Evolutionary conservation across 2,329 filamentous ascomycete species (phyloP).

Genomic region (Talaromyces sp.): DNA sequence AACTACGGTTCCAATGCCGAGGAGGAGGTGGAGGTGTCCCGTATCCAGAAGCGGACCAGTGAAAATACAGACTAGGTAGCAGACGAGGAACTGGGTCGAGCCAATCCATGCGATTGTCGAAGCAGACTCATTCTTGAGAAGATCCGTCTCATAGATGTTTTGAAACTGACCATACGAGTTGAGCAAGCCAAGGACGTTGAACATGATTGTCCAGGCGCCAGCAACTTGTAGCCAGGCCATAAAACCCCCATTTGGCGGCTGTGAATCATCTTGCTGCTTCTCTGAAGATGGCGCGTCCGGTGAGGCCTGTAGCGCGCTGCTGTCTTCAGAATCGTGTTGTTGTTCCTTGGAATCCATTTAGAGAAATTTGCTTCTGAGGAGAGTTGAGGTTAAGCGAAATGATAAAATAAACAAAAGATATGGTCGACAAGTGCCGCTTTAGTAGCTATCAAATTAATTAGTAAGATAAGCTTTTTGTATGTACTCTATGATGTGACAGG

Average conservation of each 20-base stretch:
- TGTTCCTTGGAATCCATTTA: constrained; percentile 2
- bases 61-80: constrained; percentile 5
- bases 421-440: not conserved
- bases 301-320: not conserved
- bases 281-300: not conserved
- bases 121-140: constrained; percentile 37
- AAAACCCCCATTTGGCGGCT: constrained; percentile 5
- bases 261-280: constrained; percentile 1
- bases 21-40: constrained; percentile 3
- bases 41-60: constrained; percentile 8
- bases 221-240: constrained; percentile 9
- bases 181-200: constrained; percentile 9
- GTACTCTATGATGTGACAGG: not conserved
- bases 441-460: not conserved
- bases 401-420: not conserved
- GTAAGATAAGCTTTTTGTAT: not conserved
- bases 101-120: constrained; percentile 37
- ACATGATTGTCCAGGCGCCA: constrained; percentile 3
- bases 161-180: constrained; percentile 52
- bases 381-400: not conserved
- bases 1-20: constrained; percentile 2
- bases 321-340: constrained; percentile 1
- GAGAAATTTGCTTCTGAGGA: not conserved
- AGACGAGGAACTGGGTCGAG: constrained; percentile 6
- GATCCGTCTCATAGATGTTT: constrained; percentile 45